Conservation (phyloP, 495 filamentous ascomycete genomes). For the Penicillium flavigenum region DNA sequence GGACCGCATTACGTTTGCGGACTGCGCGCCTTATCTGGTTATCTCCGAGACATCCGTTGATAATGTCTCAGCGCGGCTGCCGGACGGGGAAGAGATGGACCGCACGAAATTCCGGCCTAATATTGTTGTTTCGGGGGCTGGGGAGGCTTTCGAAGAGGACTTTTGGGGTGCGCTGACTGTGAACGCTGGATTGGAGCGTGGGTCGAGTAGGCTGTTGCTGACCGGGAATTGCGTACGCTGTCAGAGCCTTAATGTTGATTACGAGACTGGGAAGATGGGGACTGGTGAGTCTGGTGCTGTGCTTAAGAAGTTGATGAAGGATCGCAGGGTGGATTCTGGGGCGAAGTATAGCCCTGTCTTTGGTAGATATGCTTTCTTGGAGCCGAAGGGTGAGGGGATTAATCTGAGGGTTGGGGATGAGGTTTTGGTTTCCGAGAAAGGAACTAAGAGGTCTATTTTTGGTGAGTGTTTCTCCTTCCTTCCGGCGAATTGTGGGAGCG, state of each 20-base stretch:
- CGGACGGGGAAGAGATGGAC: constrained; percentile 57
- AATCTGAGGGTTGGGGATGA: constrained; percentile 67
- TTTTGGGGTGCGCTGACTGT: constrained; percentile 72
- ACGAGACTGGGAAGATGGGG: constrained; percentile 65
- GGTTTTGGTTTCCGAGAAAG: constrained; percentile 58
- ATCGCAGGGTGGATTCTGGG: constrained; percentile 74
- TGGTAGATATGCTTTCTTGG: constrained; percentile 75
- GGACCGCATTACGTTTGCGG: constrained; percentile 69
- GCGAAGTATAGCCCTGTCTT: constrained; percentile 77
- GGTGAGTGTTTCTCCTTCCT: constrained; percentile 48
- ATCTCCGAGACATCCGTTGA: constrained; percentile 67
- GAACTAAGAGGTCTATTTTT: constrained; percentile 58
- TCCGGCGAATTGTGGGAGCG: not conserved
- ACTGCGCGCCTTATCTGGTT: constrained; percentile 75
- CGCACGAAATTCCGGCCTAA: constrained; percentile 85
- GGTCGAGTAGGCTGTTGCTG: constrained; percentile 49
- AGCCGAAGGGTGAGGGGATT: constrained; percentile 27
- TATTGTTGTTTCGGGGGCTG: constrained; percentile 66
- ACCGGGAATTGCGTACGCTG: constrained; percentile 84
- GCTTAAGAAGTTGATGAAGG: constrained; percentile 73
- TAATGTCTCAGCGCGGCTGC: constrained; percentile 62
- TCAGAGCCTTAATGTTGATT: constrained; percentile 78
- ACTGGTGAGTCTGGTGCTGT: constrained; percentile 63
- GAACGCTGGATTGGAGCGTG: constrained; percentile 3
- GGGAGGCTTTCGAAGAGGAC: constrained; percentile 74